Evolutionary conservation across 2,329 filamentous ascomycete genomes (phyloP), one percentile per base, ranked within the genome.

Genomic region (Cylindrodendrum hubeiense): DNA sequence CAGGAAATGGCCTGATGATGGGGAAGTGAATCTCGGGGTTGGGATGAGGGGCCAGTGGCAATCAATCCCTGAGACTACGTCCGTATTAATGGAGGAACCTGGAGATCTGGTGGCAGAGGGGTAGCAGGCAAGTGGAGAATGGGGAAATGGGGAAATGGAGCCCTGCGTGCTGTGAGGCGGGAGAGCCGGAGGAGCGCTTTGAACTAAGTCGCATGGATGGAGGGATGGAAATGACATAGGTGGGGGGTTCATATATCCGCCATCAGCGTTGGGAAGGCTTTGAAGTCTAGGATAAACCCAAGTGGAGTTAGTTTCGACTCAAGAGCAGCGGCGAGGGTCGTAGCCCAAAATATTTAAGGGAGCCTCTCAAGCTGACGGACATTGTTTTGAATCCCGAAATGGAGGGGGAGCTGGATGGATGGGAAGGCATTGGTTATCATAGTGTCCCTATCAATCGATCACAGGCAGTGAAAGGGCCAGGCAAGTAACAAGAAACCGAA

Each of bases 131-230:
- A 63, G 67, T 62, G 70, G 60, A 60, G 62, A 64, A 65, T 55
- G 64, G 55, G 53, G 60, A 60, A 63, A 73, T 71, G 71, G 67
- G 65, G 71, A 65, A 73, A 67, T 49, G 66, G 67, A 70, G 70
- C 58, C 53, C 52, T 57, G 46, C 41, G 21, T 13, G 1, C 19
- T 53, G 24, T 33, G 24, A 52, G 60, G 41, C 39, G 39, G 37
- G 56, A 52, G 53, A 53, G 34, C 46, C 49, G 50, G 43, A 50
- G 34, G 33, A 49, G 22, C 22, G n/a, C 21, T 28, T 12, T 13
- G 15, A 24, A 34, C 33, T 51, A 15, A 19, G 43, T 46, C 34
- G 21, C 41, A 53, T 53, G 34, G 54, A 49, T 50, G 51, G 37
- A 58, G 53, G 54, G 54, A 53, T 54, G 33, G 26, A 10, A 13